Base-by-base conservation (phyloP, 345 rosid species). In the Leavenworthia alabamica region DNA sequence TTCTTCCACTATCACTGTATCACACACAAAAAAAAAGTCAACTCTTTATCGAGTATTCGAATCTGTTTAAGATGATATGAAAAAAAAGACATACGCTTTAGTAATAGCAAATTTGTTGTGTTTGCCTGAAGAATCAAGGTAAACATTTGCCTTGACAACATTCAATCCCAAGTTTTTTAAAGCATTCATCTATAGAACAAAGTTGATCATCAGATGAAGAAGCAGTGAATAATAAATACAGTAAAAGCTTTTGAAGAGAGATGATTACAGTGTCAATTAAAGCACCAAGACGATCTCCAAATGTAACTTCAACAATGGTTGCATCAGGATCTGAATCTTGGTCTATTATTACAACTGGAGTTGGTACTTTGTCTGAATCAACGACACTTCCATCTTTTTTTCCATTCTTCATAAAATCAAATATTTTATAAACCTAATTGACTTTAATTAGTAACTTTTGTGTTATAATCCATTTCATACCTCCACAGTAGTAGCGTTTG, bases 211-310 rank as follows among this genome's bases (percentile, higher is more conserved):
- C 5, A 62, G 20, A 40, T 31, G 6, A 48, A n/a, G 11, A 50
- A 48, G 14, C 41, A 7, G 35, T n/a, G n/a, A n/a, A n/a, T n/a
- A n/a, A n/a, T n/a, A n/a, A n/a, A n/a, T n/a, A n/a, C n/a, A n/a
- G n/a, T n/a, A 20, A 9, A 13, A 45, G 53, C 12, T 44, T 58
- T 29, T n/a, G 67, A 47, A 23, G 32, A 11, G 35, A 9, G 14
- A 37, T 15, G 22, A 29, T 64, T 82, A 93, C 99, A 0, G 99
- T 93, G 77, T 93, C 99, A 55, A 93, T 72, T 32, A 93, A 82
- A 70, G 97, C 97, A 37, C 99, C 99, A 51, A 93, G 99, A 75
- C 99, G 99, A 75, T 93, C 87, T 3, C 99, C 99, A 16, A 93
- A 93, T 14, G 96, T 93, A 4, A 93, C 71, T 81, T 93, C 91